phyloP scores from a whole-genome alignment of 768 basidiomycete genomes.

The Lanmaoa rubissima region DNA sequence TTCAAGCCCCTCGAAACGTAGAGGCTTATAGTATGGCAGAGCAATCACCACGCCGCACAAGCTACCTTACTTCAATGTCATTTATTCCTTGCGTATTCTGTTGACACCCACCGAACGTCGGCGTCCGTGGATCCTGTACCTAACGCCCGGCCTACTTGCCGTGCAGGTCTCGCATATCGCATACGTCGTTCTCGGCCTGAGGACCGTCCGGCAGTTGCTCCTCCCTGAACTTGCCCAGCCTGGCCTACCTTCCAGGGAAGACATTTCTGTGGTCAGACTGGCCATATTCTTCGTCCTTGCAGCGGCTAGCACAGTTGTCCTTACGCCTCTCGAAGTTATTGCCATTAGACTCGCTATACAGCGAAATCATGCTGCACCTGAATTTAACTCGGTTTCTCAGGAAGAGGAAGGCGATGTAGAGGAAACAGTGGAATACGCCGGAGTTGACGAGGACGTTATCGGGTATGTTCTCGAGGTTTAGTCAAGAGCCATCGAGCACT shows the following conservation, averaged over 20 bases:
- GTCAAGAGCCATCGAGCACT: background rate
- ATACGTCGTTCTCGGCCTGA: constrained; percentile 44
- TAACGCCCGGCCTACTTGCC: constrained; percentile 66
- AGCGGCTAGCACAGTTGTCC: constrained; percentile 51
- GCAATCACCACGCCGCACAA: constrained; percentile 82
- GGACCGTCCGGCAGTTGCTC: constrained; percentile 50
- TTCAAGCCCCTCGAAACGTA: background rate
- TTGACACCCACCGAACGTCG: constrained; percentile 80
- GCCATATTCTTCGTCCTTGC: constrained; percentile 57
- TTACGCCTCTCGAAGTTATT: constrained; percentile 81
- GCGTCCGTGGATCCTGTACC: constrained; percentile 75
- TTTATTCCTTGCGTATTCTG: constrained; percentile 62
- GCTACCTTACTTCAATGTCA: constrained; percentile 58
- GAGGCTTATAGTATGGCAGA: constrained; percentile 36
- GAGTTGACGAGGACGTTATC: constrained; percentile 79
- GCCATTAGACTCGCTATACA: constrained; percentile 78
- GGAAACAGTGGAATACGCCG: constrained; percentile 59
- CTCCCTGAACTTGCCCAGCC: constrained; percentile 48
- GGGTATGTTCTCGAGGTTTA: constrained; percentile 46
- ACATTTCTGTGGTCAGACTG: constrained; percentile 50
- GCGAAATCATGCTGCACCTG: constrained; percentile 75
- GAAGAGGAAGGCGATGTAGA: constrained; percentile 68
- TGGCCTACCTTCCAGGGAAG: constrained; percentile 32
- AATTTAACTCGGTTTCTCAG: constrained; percentile 71
- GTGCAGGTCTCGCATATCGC: constrained; percentile 43